These are phyloP conservation scores for Colletotrichum liaoningense DNA, from an alignment of 2,329 filamentous ascomycete genomes.

Conservation along the genomic window DNA sequence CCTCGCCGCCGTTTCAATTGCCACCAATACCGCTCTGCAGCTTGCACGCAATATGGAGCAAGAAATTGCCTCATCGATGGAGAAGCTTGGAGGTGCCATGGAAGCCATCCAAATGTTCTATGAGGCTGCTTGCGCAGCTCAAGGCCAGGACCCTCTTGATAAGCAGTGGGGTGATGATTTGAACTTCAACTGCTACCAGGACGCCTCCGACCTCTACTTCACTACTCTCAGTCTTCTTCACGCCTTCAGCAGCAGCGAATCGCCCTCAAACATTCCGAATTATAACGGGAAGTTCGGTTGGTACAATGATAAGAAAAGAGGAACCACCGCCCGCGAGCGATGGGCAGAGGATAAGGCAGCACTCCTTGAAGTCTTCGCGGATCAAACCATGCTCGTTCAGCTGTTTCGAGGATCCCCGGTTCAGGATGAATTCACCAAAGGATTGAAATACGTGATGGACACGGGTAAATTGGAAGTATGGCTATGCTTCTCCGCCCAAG, in stretches of 20 bases:
- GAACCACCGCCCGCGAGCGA: neutral
- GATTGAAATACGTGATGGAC: neutral
- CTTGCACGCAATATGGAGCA: constrained; percentile 47
- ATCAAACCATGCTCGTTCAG: constrained; percentile 30
- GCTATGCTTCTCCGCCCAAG: constrained; percentile 35
- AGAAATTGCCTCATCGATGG: constrained; percentile 40
- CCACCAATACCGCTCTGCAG: constrained; percentile 50
- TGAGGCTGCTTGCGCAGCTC: constrained; percentile 8
- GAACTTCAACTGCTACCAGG: constrained; percentile 6
- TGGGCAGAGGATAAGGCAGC: constrained; percentile 35
- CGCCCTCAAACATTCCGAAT: neutral
- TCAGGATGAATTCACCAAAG: constrained; percentile 40
- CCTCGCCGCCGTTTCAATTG: constrained; percentile 46
- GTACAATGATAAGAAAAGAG: constrained; percentile 35
- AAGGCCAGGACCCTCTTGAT: neutral
- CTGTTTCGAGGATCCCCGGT: neutral
- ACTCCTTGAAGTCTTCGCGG: constrained; percentile 30
- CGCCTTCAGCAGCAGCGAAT: neutral
- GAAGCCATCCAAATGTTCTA: neutral
- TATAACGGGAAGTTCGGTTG: constrained; percentile 39
- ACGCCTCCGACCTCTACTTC: neutral
- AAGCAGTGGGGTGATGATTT: constrained; percentile 6
- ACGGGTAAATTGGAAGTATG: constrained; percentile 20
- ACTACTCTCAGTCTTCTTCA: constrained; percentile 1
- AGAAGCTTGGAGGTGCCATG: neutral